phyloP scores from a whole-genome alignment of 768 basidiomycete genomes.

The Auricularia heimuer region DNA sequence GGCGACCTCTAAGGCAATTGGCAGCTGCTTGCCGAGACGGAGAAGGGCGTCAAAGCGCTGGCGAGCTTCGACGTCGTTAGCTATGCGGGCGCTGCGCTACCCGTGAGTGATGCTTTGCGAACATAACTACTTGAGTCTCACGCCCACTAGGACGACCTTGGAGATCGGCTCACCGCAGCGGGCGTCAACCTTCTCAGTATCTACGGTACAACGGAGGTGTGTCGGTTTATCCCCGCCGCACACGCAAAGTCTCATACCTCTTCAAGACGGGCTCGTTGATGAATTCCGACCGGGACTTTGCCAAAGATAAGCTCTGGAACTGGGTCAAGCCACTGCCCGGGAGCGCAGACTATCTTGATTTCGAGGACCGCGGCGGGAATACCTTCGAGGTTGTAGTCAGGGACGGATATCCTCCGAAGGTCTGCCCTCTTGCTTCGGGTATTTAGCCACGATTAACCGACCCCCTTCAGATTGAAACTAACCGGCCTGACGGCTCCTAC shows the following conservation, averaged over 20 bases:
- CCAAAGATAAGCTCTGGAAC: constrained; percentile 46
- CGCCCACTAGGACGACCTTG: constrained; percentile 31
- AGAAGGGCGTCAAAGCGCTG: constrained; percentile 34
- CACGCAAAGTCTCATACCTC: neutral
- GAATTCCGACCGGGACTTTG: constrained; percentile 39
- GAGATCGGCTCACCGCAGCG: constrained; percentile 36
- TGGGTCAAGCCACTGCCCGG: constrained; percentile 29
- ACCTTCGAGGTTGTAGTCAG: constrained; percentile 40
- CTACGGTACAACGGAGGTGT: constrained; percentile 38
- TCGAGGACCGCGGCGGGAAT: constrained; percentile 32
- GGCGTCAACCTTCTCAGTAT: constrained; percentile 41
- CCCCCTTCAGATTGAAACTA: constrained; percentile 24
- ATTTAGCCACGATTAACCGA: neutral
- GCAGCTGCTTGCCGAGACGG: constrained; percentile 38
- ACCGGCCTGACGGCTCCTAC: constrained; percentile 43
- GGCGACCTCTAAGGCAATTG: constrained; percentile 16
- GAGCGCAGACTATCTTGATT: constrained; percentile 28
- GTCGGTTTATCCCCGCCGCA: neutral
- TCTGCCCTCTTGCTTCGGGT: constrained; percentile 8
- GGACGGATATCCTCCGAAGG: constrained; percentile 44
- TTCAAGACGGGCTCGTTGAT: constrained; percentile 31
- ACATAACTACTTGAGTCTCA: neutral
- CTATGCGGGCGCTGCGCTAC: constrained; percentile 43
- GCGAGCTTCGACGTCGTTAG: constrained; percentile 37
- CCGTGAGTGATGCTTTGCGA: constrained; percentile 15